Conservation (phyloP, 768 basidiomycete genomes). For the Boletellus ananiceps region DNA sequence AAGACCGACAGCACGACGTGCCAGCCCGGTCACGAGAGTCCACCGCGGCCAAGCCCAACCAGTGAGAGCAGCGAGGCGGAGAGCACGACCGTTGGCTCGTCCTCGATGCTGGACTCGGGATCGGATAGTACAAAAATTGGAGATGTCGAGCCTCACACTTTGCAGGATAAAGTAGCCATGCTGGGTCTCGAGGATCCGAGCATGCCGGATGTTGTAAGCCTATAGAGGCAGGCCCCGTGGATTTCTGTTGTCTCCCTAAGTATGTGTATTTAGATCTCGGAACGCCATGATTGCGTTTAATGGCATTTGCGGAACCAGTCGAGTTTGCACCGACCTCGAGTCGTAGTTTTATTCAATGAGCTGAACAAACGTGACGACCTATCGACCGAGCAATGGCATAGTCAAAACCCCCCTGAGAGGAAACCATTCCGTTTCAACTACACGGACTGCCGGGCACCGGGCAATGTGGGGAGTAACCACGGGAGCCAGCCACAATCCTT, state of each 20-base stretch:
- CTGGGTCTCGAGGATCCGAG: slow-evolving; percentile 26
- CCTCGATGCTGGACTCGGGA: slow-evolving; percentile 25
- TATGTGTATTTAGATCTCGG: slow-evolving; percentile 24
- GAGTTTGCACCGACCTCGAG: not conserved
- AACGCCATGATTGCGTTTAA: slow-evolving; percentile 2
- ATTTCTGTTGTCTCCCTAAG: slow-evolving; percentile 10
- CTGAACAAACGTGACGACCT: too few species aligned
- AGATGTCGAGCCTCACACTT: slow-evolving; percentile 23
- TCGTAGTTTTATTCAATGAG: too few species aligned
- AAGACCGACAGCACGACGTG: not conserved
- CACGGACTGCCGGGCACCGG: too few species aligned
- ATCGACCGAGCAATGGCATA: too few species aligned
- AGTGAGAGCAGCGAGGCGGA: slow-evolving; percentile 21
- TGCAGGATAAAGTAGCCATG: slow-evolving; percentile 25
- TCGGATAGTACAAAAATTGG: slow-evolving; percentile 27
- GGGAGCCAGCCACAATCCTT: slow-evolving; percentile 2
- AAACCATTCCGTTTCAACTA: not conserved
- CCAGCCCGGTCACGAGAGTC: slow-evolving; percentile 5
- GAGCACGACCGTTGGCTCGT: slow-evolving; percentile 18
- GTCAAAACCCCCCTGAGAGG: not conserved
- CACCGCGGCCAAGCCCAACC: slow-evolving; percentile 1
- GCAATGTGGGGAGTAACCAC: not conserved
- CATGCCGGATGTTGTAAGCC: slow-evolving; percentile 12
- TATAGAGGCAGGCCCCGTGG: slow-evolving; percentile 3
- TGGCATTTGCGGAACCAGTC: not conserved